Percentiles rank a stretch among this genome's conserved stretches.
These are phyloP conservation scores for Emergomyces pasteurianus DNA, from an alignment of 2,329 filamentous ascomycete species.

Conservation along the genomic window DNA sequence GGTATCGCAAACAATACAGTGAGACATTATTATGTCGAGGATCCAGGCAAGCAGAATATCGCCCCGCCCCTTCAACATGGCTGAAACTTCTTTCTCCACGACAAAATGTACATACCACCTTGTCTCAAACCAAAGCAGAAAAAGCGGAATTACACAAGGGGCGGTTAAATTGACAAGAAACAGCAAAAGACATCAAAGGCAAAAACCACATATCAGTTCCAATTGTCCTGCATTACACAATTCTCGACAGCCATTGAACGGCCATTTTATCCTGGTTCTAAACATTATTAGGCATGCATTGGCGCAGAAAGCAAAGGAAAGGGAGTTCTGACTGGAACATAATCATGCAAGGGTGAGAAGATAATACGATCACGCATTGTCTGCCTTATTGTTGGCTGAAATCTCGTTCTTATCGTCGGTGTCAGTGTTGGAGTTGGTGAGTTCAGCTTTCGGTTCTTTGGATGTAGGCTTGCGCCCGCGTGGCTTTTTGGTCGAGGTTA, in stretches of 20 bases:
- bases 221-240: too few species aligned
- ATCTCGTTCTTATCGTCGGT: not conserved
- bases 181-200: too few species aligned
- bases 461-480: not conserved
- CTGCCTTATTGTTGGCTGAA: not conserved
- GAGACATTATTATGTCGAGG: not conserved
- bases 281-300: not conserved
- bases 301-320: not conserved
- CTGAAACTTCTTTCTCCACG: not conserved
- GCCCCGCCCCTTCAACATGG: not conserved
- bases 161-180: too few species aligned
- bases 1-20: not conserved
- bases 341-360: not conserved
- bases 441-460: not conserved
- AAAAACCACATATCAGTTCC: too few species aligned
- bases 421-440: not conserved
- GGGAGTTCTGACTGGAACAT: not conserved
- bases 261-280: too few species aligned
- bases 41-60: not conserved
- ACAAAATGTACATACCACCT: not conserved
- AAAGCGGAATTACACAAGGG: not conserved
- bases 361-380: not conserved
- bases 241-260: too few species aligned
- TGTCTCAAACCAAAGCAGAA: not conserved
- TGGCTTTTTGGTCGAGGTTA: conserved; percentile 6